Evolutionary conservation across 2,329 filamentous ascomycete species (phyloP), one percentile per base, ranked within the genome.

Genomic region (Fusarium udum): DNA sequence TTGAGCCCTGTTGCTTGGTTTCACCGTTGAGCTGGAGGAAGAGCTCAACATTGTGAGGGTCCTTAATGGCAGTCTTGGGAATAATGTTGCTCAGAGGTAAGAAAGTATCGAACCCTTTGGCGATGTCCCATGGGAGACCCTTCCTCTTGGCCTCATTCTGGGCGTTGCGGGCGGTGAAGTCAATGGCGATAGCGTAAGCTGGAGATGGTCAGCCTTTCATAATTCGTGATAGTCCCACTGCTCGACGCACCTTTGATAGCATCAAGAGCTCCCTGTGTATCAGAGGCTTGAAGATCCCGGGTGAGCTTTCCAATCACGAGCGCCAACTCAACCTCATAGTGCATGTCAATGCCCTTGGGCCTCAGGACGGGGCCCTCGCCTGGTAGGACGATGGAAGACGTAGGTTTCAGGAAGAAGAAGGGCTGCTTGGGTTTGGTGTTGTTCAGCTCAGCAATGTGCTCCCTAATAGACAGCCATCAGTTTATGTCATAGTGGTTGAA

Each of bases 41-140:
- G 71, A 99, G 85, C 84, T 97, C 93, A 24, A 94, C 91, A 78
- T 95, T 90, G 82, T 98, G 95, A 37, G 96, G 96, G 83, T 98
- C 91, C 18, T 92, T 89, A 76, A 99, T 94, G 74, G 88, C 87
- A 40, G 89, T 87, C 85, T 97, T 97, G 76, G 91, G 86, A 78
- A 99, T 97, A 62, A 93, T 87, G 73, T 92, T 86, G 82, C 92
- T 94, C 79, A 99, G 89, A 66, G 96, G 96, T 58, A 97, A 88
- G 86, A 99, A 99, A 7, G 96, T 98, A 83, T 99, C 96, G 81
- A 98, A 99, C 52, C 96, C 96, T 86, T 99, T 99, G 76, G 94
- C 92, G 75, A 98, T 98, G 78, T 92, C 91, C 96, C 96, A 99
- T 13, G 96, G 96, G 22, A 98, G 91, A 40, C 96, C 95, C 87